Percentiles rank a stretch among this genome's conserved stretches.
Evolutionary conservation across 1,284 basidiomycete genomes (phyloP).

Genomic region (Hemileia vastatrix): DNA sequence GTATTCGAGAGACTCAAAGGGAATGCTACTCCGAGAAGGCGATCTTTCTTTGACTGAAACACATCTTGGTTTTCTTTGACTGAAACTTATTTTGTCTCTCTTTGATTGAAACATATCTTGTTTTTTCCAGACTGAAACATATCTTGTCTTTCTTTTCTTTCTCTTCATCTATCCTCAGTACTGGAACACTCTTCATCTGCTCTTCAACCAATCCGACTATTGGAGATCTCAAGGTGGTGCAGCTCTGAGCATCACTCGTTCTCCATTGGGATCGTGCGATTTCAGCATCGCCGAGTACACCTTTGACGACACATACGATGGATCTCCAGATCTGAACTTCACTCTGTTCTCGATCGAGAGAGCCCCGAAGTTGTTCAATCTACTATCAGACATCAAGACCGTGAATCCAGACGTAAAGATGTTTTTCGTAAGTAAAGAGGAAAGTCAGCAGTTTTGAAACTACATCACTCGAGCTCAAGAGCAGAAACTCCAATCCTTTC

Average conservation of each 20-base stretch:
- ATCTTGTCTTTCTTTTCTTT: too few relatives aligned
- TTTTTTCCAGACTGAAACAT: too few relatives aligned
- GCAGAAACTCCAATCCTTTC: too few relatives aligned
- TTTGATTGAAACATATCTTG: too few relatives aligned
- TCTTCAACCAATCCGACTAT: constrained; percentile 26
- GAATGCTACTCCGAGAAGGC: neutral
- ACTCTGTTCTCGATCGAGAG: constrained; percentile 30
- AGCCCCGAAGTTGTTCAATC: constrained; percentile 31
- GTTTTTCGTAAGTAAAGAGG: constrained; percentile 3
- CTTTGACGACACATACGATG: constrained; percentile 33
- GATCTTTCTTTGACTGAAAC: neutral
- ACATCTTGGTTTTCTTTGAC: too few relatives aligned
- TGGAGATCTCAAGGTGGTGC: constrained; percentile 28
- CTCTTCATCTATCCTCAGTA: too few relatives aligned
- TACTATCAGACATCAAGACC: constrained; percentile 26
- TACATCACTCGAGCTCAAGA: too few relatives aligned
- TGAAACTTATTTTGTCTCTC: too few relatives aligned
- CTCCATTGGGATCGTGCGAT: constrained; percentile 32
- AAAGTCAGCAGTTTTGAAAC: too few relatives aligned
- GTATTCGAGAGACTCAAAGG: neutral
- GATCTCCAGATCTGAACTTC: constrained; percentile 25
- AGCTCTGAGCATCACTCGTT: constrained; percentile 28
- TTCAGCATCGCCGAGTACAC: constrained; percentile 30
- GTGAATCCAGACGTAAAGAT: constrained; percentile 28
- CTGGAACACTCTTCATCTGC: too few relatives aligned